phyloP scores from a whole-genome alignment of 2,329 filamentous ascomycete species.

The Aspergillus fischeri region DNA sequence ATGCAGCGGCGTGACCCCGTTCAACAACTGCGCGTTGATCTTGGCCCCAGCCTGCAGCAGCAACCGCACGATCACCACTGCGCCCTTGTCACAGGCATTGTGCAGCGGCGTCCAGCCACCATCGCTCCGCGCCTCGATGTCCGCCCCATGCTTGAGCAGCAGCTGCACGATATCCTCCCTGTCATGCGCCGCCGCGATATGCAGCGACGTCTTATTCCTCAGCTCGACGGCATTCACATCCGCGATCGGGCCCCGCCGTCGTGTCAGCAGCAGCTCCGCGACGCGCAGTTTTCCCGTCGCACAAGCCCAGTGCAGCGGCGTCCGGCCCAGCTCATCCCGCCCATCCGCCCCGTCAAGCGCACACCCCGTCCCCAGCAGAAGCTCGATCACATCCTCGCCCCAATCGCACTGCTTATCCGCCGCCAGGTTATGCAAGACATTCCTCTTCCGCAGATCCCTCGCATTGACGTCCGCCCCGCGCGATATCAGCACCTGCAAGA shows the following conservation, averaged over 20 bases:
- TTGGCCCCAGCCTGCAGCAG: constrained; percentile 37
- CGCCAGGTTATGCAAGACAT: constrained; percentile 41
- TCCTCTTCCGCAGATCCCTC: constrained; percentile 26
- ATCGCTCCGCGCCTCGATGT: constrained; percentile 46
- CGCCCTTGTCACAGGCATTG: constrained; percentile 51
- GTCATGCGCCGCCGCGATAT: constrained; percentile 47
- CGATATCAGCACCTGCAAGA: constrained; percentile 36
- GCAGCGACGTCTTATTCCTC: constrained; percentile 45
- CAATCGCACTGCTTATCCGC: constrained; percentile 46
- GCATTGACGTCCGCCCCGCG: constrained; percentile 35
- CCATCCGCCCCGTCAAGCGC: constrained; percentile 38
- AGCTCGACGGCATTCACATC: constrained; percentile 42
- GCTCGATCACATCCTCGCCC: constrained; percentile 42
- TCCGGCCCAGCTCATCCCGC: constrained; percentile 46
- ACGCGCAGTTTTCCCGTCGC: constrained; percentile 52
- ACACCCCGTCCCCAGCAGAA: constrained; percentile 39
- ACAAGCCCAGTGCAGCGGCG: constrained; percentile 56
- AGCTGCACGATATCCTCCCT: constrained; percentile 35
- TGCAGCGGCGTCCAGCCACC: constrained; percentile 53
- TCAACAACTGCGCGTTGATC: constrained; percentile 37
- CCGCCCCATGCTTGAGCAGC: constrained; percentile 43
- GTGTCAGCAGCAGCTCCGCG: constrained; percentile 45
- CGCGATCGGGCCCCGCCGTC: constrained; percentile 30
- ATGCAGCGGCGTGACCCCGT: constrained; percentile 38
- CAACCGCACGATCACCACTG: constrained; percentile 41